These are phyloP conservation scores for Daldinia vernicosa DNA, from an alignment of 495 filamentous ascomycete genomes.

Conservation along the genomic window DNA sequence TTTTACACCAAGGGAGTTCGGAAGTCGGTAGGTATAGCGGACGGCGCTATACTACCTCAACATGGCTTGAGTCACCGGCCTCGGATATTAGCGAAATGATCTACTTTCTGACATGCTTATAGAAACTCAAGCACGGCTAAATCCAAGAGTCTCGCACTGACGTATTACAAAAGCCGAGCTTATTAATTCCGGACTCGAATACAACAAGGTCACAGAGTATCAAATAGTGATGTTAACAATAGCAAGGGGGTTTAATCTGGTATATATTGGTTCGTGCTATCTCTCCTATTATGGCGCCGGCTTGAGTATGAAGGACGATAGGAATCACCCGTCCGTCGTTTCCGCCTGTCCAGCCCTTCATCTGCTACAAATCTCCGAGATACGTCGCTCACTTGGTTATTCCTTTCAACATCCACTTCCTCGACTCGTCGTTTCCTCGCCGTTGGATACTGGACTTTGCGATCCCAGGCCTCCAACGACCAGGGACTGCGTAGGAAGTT, in stretches of 20 bases:
- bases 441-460: conserved; percentile 74
- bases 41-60: too few species aligned
- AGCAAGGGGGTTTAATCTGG: conserved; percentile 11
- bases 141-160: not conserved
- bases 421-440: conserved; percentile 21
- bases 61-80: too few species aligned
- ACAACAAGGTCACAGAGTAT: not conserved
- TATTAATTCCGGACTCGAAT: not conserved
- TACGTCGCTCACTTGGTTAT: not conserved
- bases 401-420: conserved; percentile 7
- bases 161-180: not conserved
- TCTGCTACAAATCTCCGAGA: not conserved
- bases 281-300: conserved; percentile 10
- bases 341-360: conserved; percentile 8
- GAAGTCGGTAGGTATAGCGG: too few species aligned
- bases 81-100: too few species aligned
- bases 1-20: too few species aligned
- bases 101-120: too few species aligned
- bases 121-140: not conserved
- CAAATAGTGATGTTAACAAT: not conserved
- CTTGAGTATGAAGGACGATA: conserved; percentile 40
- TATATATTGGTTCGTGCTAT: conserved; percentile 13
- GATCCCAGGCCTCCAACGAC: conserved; percentile 79
- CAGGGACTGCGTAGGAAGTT: conserved; percentile 85
- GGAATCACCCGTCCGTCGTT: conserved; percentile 28